Evolutionary conservation across 2,329 filamentous ascomycete genomes (phyloP), one percentile per base, ranked within the genome.

Genomic region (Aspergillus cejpii): DNA sequence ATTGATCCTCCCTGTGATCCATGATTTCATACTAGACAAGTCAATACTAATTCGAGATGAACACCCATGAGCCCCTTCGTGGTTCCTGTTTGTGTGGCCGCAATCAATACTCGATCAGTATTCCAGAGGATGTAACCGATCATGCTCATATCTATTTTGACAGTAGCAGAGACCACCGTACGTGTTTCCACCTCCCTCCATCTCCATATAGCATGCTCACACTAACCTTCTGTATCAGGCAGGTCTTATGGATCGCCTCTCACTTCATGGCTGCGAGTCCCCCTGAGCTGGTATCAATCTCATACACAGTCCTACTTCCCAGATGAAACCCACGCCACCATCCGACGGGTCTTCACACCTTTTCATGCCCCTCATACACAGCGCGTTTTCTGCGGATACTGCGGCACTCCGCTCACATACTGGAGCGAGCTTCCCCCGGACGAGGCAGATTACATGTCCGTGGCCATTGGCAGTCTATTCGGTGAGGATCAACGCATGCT

Each of bases 301-400:
- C 77, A 78, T 29, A 92, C 86, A 1, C 77, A 81, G 54, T 79
- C 88, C 37, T 84, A 83, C 63, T 89, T 84, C 63, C 78, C 84
- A 2, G 87, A 94, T 66, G 90, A 95, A 70, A 80, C 81, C 12
- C 77, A 80, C 63, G 57, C 73, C 43, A 72, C 73, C 41, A 89
- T 89, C 61, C 80, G 79, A 44, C 78, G 83, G 31, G 74, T 77
- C 38, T 89, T 86, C 64, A 79, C 79, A 7, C 77, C 82, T 17
- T 73, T 73, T 2, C 69, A 73, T 54, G 76, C 78, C 41, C 74
- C 75, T 41, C 69, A 77, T 56, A 74, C 79, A 1, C 81, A 84
- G 62, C 81, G 87, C 39, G 79, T 88, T 54, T 96, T 96, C 67
- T 96, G 90, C 68, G 90, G 90, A 19, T 94, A 85, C 70, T 95